Evolutionary conservation across 129 eudicot genomes (phyloP).

Genomic region (Artemisia annua): DNA sequence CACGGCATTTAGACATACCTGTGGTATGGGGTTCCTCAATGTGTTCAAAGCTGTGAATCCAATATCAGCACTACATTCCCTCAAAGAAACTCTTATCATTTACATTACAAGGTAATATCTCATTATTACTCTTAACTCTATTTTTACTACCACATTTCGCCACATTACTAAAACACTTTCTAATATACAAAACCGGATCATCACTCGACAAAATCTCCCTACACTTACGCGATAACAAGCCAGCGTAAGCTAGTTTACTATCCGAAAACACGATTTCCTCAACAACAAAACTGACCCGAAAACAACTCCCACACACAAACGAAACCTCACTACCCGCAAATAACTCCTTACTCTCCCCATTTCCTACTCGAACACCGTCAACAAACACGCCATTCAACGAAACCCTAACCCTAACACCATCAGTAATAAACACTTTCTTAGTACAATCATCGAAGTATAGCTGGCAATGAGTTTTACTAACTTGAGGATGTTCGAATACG

Average conservation of each 20-base stretch:
- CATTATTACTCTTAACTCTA: constrained; percentile 30
- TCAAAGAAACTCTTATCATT: constrained; percentile 16
- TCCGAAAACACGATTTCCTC: constrained; percentile 36
- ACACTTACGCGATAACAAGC: constrained; percentile 52
- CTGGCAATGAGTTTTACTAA: constrained; percentile 71
- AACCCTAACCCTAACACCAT: constrained; percentile 67
- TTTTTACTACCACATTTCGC: constrained; percentile 28
- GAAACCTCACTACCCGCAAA: constrained; percentile 62
- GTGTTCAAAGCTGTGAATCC: too few species aligned
- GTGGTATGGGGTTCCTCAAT: background rate
- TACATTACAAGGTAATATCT: constrained; percentile 17
- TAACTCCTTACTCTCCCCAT: constrained; percentile 50
- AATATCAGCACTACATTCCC: constrained; percentile 8
- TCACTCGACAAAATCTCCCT: constrained; percentile 45
- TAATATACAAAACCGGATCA: constrained; percentile 54
- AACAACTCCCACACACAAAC: constrained; percentile 47
- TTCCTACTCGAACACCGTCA: constrained; percentile 59
- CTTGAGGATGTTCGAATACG: constrained; percentile 46
- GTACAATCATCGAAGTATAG: constrained; percentile 44
- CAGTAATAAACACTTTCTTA: constrained; percentile 49
- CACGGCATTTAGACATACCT: too few species aligned
- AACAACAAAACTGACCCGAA: constrained; percentile 56
- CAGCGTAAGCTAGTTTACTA: constrained; percentile 31
- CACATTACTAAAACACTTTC: constrained; percentile 18
- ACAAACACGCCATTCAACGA: constrained; percentile 82